Base-by-base conservation (phyloP, 2,329 filamentous ascomycete genomes). In the Colletotrichum tropicale region DNA sequence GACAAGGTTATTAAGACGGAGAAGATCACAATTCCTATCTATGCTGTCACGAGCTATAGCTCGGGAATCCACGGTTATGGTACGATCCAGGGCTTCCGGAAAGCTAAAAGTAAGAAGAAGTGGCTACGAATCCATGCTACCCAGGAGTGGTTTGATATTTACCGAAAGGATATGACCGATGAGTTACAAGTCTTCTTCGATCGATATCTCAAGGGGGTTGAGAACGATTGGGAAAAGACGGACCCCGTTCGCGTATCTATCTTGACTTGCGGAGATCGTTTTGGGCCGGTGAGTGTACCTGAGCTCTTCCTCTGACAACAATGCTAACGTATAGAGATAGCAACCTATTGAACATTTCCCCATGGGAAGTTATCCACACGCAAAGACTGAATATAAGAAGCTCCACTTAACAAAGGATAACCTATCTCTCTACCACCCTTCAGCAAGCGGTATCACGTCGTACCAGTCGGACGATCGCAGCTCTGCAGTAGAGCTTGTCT, bases 191-290 rank as follows among this genome's bases (percentile, higher is more conserved):
- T 75, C 1, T 89, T 87, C 80, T 89, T 89, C 73, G 87, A 89
- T 67, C 79, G 78, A 4, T 90, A 86, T 71, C 80, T 89, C 16
- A 86, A 85, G 36, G 84, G 81, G 0, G 79, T 82, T 1, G 74
- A 86, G 1, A 90, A 89, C 70, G 85, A 78, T 16, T 89, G 86
- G 86, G 84, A 87, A 64, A 81, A 82, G 55, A 89, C 87, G 0
- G 84, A 87, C 0, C 79, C 78, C 21, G 85, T 89, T 2, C 83
- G 87, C 6, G 84, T 82, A 78, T 83, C 86, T 4, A 78, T 83
- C 1, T 79, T 88, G 52, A 36, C 28, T 5, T 65, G 30, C 18
- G 81, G 81, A 4, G 78, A 78, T 77, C 79, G 69, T 52, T 52
- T 52, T 52, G 43, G 43, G 8, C 43, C 43, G 43, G 43, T 52